Evolutionary conservation across 2,329 filamentous ascomycete genomes (phyloP), one percentile per base, ranked within the genome.

Genomic region (Chalara sp.): DNA sequence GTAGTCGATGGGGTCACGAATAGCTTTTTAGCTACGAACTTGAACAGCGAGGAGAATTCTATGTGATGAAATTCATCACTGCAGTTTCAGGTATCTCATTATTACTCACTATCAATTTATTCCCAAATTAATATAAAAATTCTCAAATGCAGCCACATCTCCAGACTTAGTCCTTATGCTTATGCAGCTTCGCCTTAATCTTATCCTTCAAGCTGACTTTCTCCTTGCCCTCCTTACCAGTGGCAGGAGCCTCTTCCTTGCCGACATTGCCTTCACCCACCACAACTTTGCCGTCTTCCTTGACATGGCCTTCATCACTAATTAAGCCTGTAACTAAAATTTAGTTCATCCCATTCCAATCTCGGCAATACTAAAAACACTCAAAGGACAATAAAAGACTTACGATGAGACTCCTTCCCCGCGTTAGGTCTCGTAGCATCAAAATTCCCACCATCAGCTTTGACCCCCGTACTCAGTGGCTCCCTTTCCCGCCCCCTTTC

Each of bases 361-460:
- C 35, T 37, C 35, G 21, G 21, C 21, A 21, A 21, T 21, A 21
- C 21, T 21, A 21, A 21, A 21, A 21, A 21, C 21, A 21, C 21
- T 21, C 21, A 21, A 21, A 21, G 21, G n/a, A 37, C 8, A 37
- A 37, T 8, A 8, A 37, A 37, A 37, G 35, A 10, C 41, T 12
- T 43, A 84, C 84, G 76, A 57, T 85, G 81, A 54, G 84, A 84
- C 65, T 88, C 84, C 35, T 67, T 70, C 3, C 81, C 83, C 8
- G 84, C 84, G 8, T 84, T 84, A 0, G 82, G 76, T 53, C 76
- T 76, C 6, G 75, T 69, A 4, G 79, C 81, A 59, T 87, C 84
- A 61, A 86, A 86, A 58, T 86, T 74, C 5, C 84, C 83, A 1
- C 84, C 83, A 39, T 88, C 83, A 12, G 81, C 80, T 33, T 71